These are phyloP conservation scores for Jackrogersella minutella DNA, from an alignment of 495 filamentous ascomycete species.

Conservation along the genomic window DNA sequence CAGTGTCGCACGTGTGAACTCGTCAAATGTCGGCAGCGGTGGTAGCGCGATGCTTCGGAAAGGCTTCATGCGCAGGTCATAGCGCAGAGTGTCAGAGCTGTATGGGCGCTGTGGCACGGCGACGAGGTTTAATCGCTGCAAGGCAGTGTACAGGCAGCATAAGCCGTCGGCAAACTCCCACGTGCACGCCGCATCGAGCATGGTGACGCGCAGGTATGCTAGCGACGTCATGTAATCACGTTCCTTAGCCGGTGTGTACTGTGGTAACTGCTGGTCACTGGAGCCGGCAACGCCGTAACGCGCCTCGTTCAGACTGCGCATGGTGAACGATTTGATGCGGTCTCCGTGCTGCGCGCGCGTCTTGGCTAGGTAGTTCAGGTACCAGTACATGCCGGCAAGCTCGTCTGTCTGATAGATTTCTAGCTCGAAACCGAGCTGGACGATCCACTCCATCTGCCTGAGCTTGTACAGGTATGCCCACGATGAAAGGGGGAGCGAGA, in stretches of 20 bases:
- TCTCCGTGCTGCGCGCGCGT: slow-evolving; percentile 69
- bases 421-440: slow-evolving; percentile 96
- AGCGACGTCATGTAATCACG: slow-evolving; percentile 63
- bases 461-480: slow-evolving; percentile 94
- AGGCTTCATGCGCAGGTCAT: slow-evolving; percentile 90
- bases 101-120: slow-evolving; percentile 70
- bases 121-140: slow-evolving; percentile 68
- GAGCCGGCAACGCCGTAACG: slow-evolving; percentile 35
- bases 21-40: slow-evolving; percentile 70
- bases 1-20: slow-evolving; percentile 57
- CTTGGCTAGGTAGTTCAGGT: slow-evolving; percentile 65
- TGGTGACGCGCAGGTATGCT: slow-evolving; percentile 65
- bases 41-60: slow-evolving; percentile 76
- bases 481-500: slow-evolving; percentile 72
- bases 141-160: slow-evolving; percentile 68
- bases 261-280: slow-evolving; percentile 18
- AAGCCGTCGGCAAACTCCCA: slow-evolving; percentile 76
- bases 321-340: slow-evolving; percentile 71
- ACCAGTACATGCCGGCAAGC: slow-evolving; percentile 90
- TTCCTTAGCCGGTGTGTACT: slow-evolving; percentile 45
- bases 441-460: slow-evolving; percentile 81
- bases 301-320: slow-evolving; percentile 45
- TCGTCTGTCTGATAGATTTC: slow-evolving; percentile 89
- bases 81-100: slow-evolving; percentile 72
- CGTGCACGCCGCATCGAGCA: slow-evolving; percentile 72